These are phyloP conservation scores for Alliaria petiolata DNA, from an alignment of 345 rosid genomes.

Conservation along the genomic window DNA sequence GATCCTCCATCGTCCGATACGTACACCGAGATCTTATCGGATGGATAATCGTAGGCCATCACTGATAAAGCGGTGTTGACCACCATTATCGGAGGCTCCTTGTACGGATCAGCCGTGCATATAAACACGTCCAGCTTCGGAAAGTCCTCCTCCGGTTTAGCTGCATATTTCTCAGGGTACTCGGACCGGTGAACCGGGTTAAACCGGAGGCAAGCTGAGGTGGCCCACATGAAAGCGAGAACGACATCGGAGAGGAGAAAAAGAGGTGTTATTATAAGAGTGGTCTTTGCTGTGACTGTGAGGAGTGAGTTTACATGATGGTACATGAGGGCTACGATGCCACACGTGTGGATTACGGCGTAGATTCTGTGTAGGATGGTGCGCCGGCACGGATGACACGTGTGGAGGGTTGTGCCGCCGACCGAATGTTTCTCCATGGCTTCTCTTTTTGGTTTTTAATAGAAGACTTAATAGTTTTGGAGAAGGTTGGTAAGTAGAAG, in stretches of 20 bases:
- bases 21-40: constrained; percentile 62
- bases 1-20: constrained; percentile 91
- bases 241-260: constrained; percentile 50
- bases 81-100: constrained; percentile 73
- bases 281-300: constrained; percentile 25
- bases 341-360: constrained; percentile 44
- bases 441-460: neutral
- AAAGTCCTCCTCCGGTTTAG: constrained; percentile 32
- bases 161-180: constrained; percentile 41
- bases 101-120: constrained; percentile 90
- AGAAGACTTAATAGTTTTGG: neutral
- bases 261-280: constrained; percentile 9
- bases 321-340: constrained; percentile 48
- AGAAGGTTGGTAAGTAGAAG: neutral
- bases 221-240: constrained; percentile 70
- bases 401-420: constrained; percentile 42
- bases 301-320: constrained; percentile 43
- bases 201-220: constrained; percentile 36
- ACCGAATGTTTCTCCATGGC: neutral
- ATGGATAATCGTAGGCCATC: constrained; percentile 76
- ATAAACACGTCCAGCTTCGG: constrained; percentile 69
- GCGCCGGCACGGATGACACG: constrained; percentile 36
- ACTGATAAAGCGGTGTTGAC: constrained; percentile 75
- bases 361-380: constrained; percentile 43
- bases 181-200: constrained; percentile 42